Evolutionary conservation across 495 filamentous ascomycete species (phyloP).

Genomic region (Bryoglossum gracile): DNA sequence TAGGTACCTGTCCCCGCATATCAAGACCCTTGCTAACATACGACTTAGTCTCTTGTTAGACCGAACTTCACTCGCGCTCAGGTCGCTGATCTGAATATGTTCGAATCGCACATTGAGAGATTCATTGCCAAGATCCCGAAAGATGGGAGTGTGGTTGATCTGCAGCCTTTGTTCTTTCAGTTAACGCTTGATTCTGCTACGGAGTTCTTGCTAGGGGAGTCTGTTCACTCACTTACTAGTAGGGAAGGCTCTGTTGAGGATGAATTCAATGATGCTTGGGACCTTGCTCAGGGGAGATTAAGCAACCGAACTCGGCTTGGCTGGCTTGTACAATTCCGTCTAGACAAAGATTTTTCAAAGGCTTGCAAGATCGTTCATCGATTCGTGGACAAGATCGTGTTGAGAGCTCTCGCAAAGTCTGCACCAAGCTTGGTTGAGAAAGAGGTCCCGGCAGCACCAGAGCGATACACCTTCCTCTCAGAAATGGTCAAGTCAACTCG

Average conservation of each 20-base stretch:
- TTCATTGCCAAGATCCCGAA: slow-evolving; percentile 40
- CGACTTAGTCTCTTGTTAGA: slow-evolving; percentile 30
- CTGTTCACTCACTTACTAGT: slow-evolving; percentile 31
- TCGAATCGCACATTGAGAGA: slow-evolving; percentile 50
- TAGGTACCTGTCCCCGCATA: slow-evolving; percentile 1
- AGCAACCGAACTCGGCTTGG: slow-evolving; percentile 15
- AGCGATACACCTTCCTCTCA: slow-evolving; percentile 27
- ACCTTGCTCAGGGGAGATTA: slow-evolving; percentile 17
- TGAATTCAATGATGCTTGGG: slow-evolving; percentile 15
- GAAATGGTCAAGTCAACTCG: slow-evolving; percentile 23
- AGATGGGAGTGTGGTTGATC: slow-evolving; percentile 47
- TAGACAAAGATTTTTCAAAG: slow-evolving; percentile 13
- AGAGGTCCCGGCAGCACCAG: slow-evolving; percentile 48
- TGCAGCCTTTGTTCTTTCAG: slow-evolving; percentile 59
- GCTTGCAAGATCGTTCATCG: slow-evolving; percentile 19
- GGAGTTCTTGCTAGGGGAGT: slow-evolving; percentile 65
- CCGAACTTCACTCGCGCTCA: slow-evolving; percentile 43
- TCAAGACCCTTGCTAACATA: neutral
- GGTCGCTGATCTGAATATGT: slow-evolving; percentile 43
- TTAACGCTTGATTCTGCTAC: slow-evolving; percentile 64
- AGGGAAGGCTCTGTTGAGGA: slow-evolving; percentile 17
- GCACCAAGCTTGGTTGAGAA: slow-evolving; percentile 9
- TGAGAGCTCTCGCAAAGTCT: slow-evolving; percentile 34
- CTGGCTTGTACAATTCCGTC: slow-evolving; percentile 6
- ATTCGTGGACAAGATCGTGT: slow-evolving; percentile 23